Evolutionary conservation across 1,139 yeast species (phyloP).

Genomic region (Blastobotrys serpentis): DNA sequence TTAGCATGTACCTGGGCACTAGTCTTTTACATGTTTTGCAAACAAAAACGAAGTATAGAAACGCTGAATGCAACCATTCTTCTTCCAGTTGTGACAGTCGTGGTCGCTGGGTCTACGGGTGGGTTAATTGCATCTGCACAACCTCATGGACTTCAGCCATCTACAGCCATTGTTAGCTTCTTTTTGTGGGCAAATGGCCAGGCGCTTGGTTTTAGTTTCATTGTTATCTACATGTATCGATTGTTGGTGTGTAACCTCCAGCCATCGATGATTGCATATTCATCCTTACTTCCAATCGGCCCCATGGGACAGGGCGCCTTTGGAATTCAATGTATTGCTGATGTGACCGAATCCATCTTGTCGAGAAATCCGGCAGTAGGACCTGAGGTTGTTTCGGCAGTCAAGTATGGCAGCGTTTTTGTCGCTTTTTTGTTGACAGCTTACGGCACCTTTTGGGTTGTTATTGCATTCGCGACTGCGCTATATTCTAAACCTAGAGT

Average conservation of each 20-base stretch:
- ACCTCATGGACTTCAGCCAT: constrained; percentile 47
- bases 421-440: constrained; percentile 53
- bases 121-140: constrained; percentile 49
- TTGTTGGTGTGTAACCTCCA: constrained; percentile 63
- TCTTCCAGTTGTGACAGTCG: constrained; percentile 72
- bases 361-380: constrained; percentile 12
- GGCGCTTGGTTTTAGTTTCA: constrained; percentile 55
- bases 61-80: constrained; percentile 47
- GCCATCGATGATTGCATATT: constrained; percentile 46
- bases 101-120: constrained; percentile 71
- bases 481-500: constrained; percentile 39
- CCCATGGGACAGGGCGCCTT: constrained; percentile 80
- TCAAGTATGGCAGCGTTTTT: constrained; percentile 27
- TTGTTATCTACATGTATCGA: constrained; percentile 58
- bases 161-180: constrained; percentile 55
- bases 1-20: constrained; percentile 58
- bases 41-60: constrained; percentile 42
- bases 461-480: constrained; percentile 44
- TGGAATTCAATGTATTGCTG: constrained; percentile 60
- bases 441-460: constrained; percentile 63
- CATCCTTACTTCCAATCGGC: constrained; percentile 63
- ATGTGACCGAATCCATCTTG: constrained; percentile 26
- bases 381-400: constrained; percentile 13
- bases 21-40: constrained; percentile 44
- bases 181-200: constrained; percentile 71